Percentiles rank a stretch among this genome's conserved stretches.
Evolutionary conservation across 2,329 filamentous ascomycete genomes (phyloP).

Genomic region (Ophiostoma piceae): DNA sequence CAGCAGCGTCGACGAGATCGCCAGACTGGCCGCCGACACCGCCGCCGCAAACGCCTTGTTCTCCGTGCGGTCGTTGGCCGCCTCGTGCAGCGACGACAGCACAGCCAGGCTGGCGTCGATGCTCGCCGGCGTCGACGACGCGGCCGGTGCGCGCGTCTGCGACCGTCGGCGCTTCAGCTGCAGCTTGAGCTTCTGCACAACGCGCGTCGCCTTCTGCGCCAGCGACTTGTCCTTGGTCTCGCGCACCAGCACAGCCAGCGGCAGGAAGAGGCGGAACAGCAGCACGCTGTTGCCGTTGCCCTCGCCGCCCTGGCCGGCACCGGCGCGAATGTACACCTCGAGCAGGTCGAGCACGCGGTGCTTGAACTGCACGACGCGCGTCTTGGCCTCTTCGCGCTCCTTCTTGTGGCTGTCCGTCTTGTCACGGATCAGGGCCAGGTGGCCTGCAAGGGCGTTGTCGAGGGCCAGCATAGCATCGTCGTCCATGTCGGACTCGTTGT

Average conservation of each 20-base stretch:
- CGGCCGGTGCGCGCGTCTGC: conserved; percentile 21
- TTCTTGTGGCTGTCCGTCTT: conserved; percentile 68
- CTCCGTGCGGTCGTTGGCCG: conserved; percentile 52
- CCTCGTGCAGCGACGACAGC: conserved; percentile 66
- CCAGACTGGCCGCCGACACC: conserved; percentile 66
- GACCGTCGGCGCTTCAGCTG: conserved; percentile 53
- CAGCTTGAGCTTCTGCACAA: conserved; percentile 68
- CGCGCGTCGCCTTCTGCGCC: conserved; percentile 64
- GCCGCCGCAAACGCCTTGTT: conserved; percentile 64
- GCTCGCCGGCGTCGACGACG: conserved; percentile 37
- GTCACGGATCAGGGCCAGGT: conserved; percentile 69
- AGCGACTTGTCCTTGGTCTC: conserved; percentile 73
- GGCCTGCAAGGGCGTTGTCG: conserved; percentile 74
- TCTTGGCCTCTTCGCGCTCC: conserved; percentile 79
- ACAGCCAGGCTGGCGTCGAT: conserved; percentile 47
- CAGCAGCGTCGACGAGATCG: conserved; percentile 60
- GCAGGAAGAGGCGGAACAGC: conserved; percentile 65
- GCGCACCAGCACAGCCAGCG: conserved; percentile 69
- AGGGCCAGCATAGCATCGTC: conserved; percentile 93
- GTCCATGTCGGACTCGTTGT: conserved; percentile 75
- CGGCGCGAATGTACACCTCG: conserved; percentile 71
- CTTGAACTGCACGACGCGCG: conserved; percentile 91
- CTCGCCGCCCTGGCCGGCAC: conserved; percentile 43
- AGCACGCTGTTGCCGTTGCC: conserved; percentile 35
- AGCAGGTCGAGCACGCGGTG: conserved; percentile 85